Percentiles rank a stretch among this genome's conserved stretches.
Evolutionary conservation across 352 stramenopile genomes (phyloP).

Genomic region (Globisporangium megalacanthum): DNA sequence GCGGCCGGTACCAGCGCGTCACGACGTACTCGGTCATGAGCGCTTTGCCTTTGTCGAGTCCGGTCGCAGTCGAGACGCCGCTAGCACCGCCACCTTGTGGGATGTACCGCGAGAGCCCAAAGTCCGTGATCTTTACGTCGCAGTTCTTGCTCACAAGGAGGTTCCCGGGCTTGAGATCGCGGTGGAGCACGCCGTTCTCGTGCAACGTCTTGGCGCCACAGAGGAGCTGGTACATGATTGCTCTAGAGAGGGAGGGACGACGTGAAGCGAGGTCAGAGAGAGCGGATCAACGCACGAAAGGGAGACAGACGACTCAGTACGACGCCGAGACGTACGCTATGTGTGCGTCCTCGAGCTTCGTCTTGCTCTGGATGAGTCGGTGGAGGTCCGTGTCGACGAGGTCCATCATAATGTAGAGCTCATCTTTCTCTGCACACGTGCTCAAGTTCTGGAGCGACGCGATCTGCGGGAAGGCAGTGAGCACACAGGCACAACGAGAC

Average conservation of each 20-base stretch:
- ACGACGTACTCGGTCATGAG: constrained; percentile 89
- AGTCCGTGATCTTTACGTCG: constrained; percentile 92
- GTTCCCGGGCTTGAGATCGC: constrained; percentile 93
- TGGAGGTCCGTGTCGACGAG: constrained; percentile 92
- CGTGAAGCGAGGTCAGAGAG: constrained; percentile 32
- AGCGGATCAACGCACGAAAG: constrained; percentile 48
- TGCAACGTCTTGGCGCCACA: constrained; percentile 90
- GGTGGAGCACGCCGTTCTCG: constrained; percentile 91
- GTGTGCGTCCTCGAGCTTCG: constrained; percentile 77
- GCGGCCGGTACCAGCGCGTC: constrained; percentile 89
- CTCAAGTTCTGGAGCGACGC: constrained; percentile 87
- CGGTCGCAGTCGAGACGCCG: constrained; percentile 5
- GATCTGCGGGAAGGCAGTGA: constrained; percentile 40
- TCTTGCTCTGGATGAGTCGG: constrained; percentile 87
- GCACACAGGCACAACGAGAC: neutral
- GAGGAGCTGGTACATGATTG: constrained; percentile 86
- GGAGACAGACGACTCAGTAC: no score
- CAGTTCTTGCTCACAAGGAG: constrained; percentile 91
- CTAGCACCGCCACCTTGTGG: constrained; percentile 28
- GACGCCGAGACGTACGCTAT: constrained; percentile 32
- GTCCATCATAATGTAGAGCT: constrained; percentile 97
- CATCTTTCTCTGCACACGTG: constrained; percentile 90
- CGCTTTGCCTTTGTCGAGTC: constrained; percentile 22
- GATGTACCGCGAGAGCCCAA: constrained; percentile 89
- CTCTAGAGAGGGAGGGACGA: constrained; percentile 14